Percentiles rank a stretch among this genome's conserved stretches.
Conservation (phyloP, 208 protist species). For the Kentomonas sorsogonicus region DNA sequence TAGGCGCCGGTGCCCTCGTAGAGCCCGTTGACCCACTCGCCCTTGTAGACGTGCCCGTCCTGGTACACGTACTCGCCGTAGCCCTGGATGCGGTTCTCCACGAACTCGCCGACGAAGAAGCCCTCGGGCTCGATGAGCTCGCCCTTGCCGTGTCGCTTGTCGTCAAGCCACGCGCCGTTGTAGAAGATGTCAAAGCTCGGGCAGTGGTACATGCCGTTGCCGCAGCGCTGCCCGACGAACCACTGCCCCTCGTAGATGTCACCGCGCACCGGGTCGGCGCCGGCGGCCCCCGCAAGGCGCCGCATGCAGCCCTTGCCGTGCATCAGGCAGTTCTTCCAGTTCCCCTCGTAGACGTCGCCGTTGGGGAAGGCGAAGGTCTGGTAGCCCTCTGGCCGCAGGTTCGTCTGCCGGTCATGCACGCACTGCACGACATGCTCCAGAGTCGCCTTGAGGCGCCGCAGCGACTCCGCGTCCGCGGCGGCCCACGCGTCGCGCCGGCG, state of each 20-base stretch:
- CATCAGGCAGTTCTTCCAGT: constrained; percentile 82
- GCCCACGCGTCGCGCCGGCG: constrained; percentile 44
- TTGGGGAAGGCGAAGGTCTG: constrained; percentile 81
- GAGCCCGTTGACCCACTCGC: constrained; percentile 70
- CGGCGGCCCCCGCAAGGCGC: constrained; percentile 31
- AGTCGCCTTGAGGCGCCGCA: constrained; percentile 27
- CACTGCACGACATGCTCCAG: constrained; percentile 45
- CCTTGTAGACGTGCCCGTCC: constrained; percentile 87
- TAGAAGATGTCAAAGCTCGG: constrained; percentile 59
- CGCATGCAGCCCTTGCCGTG: constrained; percentile 77
- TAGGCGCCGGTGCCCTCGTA: constrained; percentile 76
- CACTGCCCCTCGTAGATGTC: constrained; percentile 88
- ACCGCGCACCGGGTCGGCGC: no score
- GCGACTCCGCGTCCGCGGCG: constrained; percentile 27
- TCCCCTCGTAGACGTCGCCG: constrained; percentile 80
- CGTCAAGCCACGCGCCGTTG: constrained; percentile 75
- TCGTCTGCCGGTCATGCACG: constrained; percentile 53
- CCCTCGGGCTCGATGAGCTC: constrained; percentile 79
- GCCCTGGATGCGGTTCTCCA: constrained; percentile 67
- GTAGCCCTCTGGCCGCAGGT: constrained; percentile 64
- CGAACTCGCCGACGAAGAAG: constrained; percentile 72
- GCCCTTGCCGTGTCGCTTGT: constrained; percentile 77
- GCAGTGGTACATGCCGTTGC: constrained; percentile 58
- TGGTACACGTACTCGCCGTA: constrained; percentile 86
- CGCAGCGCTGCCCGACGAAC: constrained; percentile 73